phyloP scores from a whole-genome alignment of 768 basidiomycete genomes.

The Tulasnella sp. region DNA sequence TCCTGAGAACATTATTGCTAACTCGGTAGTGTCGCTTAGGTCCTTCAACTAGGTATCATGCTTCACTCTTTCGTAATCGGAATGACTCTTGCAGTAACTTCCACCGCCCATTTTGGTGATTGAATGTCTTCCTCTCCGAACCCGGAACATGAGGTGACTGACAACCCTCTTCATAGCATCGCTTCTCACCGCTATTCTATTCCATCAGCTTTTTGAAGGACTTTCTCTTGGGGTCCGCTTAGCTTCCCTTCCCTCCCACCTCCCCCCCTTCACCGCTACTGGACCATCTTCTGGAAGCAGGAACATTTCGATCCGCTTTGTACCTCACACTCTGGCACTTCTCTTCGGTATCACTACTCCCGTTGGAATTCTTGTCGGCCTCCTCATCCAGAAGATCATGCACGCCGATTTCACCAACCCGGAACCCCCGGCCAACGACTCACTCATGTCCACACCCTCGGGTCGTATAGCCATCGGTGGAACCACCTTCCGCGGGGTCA shows the following conservation, averaged over 20 bases:
- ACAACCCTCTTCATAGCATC: slow-evolving; percentile 47
- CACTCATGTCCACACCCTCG: not conserved
- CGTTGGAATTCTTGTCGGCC: slow-evolving; percentile 59
- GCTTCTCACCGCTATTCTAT: slow-evolving; percentile 67
- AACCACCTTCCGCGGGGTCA: slow-evolving; percentile 52
- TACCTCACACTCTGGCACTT: slow-evolving; percentile 34
- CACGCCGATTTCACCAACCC: slow-evolving; percentile 8
- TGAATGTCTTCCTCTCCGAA: slow-evolving; percentile 12
- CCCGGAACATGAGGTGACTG: not conserved
- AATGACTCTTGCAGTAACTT: slow-evolving; percentile 66
- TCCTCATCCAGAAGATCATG: slow-evolving; percentile 36
- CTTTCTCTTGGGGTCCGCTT: slow-evolving; percentile 79
- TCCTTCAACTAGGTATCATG: slow-evolving; percentile 82
- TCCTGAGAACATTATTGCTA: not conserved
- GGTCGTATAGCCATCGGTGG: not conserved
- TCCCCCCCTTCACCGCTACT: not conserved
- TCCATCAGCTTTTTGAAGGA: slow-evolving; percentile 83
- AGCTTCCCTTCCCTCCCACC: slow-evolving; percentile 52
- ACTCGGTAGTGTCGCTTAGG: slow-evolving; percentile 42
- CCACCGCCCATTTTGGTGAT: slow-evolving; percentile 65
- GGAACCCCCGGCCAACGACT: not conserved
- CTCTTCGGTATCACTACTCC: slow-evolving; percentile 64
- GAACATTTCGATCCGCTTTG: slow-evolving; percentile 21
- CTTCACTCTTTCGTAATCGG: slow-evolving; percentile 79
- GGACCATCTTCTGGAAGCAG: not conserved